Percentiles rank a stretch among this genome's conserved stretches.
Conservation (phyloP, 306 rosid species). For the Vigna unguiculata region DNA sequence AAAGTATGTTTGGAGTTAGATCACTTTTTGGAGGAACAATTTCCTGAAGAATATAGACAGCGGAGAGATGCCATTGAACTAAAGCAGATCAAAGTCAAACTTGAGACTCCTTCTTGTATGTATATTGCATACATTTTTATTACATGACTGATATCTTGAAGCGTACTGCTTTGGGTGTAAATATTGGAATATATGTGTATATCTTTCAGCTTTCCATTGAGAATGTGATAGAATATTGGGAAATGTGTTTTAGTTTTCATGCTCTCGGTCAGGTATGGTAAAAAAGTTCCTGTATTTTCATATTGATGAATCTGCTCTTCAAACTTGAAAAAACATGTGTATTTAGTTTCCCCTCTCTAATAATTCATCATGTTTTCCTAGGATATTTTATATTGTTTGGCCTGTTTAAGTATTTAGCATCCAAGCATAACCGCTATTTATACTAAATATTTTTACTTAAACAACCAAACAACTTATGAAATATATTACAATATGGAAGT, state of each 20-base stretch:
- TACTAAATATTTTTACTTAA: constrained; percentile 14
- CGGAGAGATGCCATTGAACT: constrained; percentile 56
- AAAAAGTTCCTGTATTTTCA: background rate
- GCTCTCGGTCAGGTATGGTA: background rate
- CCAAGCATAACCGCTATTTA: background rate
- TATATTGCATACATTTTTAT: constrained; percentile 35
- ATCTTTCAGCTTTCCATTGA: background rate
- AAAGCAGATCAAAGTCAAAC: constrained; percentile 48
- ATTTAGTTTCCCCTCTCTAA: too few species aligned
- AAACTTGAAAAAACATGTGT: too few species aligned
- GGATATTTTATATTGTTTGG: constrained; percentile 7
- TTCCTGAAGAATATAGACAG: constrained; percentile 71
- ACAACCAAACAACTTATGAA: background rate
- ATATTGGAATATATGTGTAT: constrained; percentile 6
- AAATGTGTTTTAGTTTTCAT: background rate
- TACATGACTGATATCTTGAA: constrained; percentile 21
- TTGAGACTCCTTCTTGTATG: constrained; percentile 55
- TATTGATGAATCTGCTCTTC: too few species aligned
- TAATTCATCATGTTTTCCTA: background rate
- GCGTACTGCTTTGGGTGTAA: background rate
- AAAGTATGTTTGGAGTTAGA: constrained; percentile 78
- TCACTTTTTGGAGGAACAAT: constrained; percentile 66
- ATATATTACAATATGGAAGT: constrained; percentile 3
- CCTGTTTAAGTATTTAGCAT: constrained; percentile 13
- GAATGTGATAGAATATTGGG: background rate